phyloP scores from a whole-genome alignment of 2,329 filamentous ascomycete species.

The Epichloe sibirici region DNA sequence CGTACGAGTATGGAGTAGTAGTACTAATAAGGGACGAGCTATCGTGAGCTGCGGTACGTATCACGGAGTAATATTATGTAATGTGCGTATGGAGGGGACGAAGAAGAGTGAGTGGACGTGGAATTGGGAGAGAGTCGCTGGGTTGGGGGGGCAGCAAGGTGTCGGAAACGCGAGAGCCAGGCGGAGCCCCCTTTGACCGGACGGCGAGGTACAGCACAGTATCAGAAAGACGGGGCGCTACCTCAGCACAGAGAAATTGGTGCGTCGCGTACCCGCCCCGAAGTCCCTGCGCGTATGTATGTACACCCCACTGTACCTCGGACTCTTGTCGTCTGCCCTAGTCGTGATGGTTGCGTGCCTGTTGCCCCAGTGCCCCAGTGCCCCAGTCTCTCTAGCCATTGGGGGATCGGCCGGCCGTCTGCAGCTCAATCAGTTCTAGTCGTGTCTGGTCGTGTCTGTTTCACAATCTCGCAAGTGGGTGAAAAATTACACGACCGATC shows the following conservation, averaged over 20 bases:
- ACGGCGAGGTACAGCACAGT: conserved; percentile 26
- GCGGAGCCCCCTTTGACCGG: background rate
- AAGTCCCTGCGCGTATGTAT: conserved; percentile 22
- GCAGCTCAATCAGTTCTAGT: background rate
- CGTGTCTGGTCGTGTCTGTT: background rate
- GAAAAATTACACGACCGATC: background rate
- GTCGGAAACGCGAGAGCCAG: conserved; percentile 5
- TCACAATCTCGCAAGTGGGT: background rate
- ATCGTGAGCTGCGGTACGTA: background rate
- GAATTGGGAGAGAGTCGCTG: conserved; percentile 12
- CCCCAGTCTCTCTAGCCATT: background rate
- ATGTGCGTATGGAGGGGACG: background rate
- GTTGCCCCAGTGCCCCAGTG: too few species aligned
- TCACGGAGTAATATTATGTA: background rate
- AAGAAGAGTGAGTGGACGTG: conserved; percentile 19
- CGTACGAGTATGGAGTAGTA: too few species aligned
- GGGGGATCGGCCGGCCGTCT: background rate
- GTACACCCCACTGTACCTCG: too few species aligned
- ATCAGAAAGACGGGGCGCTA: conserved; percentile 21
- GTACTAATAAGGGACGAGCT: too few species aligned
- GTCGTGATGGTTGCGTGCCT: background rate
- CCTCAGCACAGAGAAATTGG: conserved; percentile 21
- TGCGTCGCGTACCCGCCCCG: conserved; percentile 24
- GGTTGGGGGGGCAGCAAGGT: conserved; percentile 17
- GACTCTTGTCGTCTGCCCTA: background rate